These are phyloP conservation scores for Sporobolomyces phaffii DNA, from an alignment of 768 basidiomycete genomes.

Conservation along the genomic window DNA sequence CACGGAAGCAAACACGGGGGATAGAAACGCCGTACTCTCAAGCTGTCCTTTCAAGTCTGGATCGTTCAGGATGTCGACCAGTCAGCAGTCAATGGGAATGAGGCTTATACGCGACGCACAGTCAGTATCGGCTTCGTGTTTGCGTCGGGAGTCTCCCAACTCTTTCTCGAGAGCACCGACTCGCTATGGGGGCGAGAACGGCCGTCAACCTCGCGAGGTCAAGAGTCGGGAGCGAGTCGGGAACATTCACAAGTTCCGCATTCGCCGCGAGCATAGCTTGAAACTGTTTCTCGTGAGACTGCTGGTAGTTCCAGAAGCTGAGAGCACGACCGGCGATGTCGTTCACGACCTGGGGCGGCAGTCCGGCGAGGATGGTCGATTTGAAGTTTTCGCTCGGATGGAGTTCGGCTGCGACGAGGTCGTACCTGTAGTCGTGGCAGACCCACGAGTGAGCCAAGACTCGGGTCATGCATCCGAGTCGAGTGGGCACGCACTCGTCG, in stretches of 20 bases:
- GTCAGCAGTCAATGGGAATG: too few relatives aligned
- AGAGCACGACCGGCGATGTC: conserved; percentile 40
- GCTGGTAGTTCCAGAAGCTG: conserved; percentile 35
- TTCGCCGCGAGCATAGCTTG: conserved; percentile 35
- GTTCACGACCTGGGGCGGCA: conserved; percentile 34
- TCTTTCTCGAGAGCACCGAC: conserved; percentile 35
- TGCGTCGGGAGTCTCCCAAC: conserved; percentile 19
- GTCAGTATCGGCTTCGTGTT: conserved; percentile 25
- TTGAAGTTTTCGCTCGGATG: conserved; percentile 42
- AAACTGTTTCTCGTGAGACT: conserved; percentile 30
- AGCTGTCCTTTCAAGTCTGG: neutral
- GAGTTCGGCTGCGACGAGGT: conserved; percentile 30
- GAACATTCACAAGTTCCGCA: conserved; percentile 33
- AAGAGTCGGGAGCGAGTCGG: too few relatives aligned
- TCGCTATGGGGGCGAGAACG: neutral
- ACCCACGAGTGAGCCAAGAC: neutral
- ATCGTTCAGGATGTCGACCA: too few relatives aligned
- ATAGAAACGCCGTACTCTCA: neutral
- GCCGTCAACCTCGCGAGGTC: neutral
- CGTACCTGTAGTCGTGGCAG: conserved; percentile 29
- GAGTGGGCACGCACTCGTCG: conserved; percentile 29
- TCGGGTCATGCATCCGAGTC: neutral
- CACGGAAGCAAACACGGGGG: neutral
- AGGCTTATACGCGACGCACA: neutral
- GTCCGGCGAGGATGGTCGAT: conserved; percentile 37